Conservation (phyloP, 2,329 filamentous ascomycete species). For the Pseudocercospora musae region DNA sequence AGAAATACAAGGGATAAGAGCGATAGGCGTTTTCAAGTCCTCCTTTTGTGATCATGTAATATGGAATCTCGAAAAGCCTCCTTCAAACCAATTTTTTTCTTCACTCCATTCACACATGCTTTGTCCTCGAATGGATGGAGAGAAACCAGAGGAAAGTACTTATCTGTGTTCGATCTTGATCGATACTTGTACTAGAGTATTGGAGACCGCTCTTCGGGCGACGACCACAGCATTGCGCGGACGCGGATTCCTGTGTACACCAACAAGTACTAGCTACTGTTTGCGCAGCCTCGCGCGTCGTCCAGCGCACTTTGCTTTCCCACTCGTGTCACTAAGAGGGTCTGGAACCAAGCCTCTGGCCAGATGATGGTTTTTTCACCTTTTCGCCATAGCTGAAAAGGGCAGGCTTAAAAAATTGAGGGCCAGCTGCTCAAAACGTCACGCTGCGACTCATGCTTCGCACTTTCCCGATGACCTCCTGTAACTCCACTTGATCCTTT, state of each 20-base stretch:
- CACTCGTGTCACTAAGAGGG: background rate
- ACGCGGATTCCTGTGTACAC: background rate
- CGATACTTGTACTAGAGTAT: too few species aligned
- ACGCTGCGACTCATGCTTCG: constrained; percentile 1
- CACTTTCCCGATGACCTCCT: background rate
- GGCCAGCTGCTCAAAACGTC: constrained; percentile 1
- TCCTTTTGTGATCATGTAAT: background rate
- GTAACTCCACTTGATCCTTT: background rate
- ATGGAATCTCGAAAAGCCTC: background rate
- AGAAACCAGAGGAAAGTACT: too few species aligned
- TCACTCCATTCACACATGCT: too few species aligned
- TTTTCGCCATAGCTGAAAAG: background rate
- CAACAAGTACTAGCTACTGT: background rate
- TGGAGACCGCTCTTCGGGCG: too few species aligned
- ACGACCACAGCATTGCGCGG: background rate
- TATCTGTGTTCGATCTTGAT: too few species aligned
- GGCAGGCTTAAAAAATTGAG: background rate
- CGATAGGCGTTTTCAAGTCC: background rate
- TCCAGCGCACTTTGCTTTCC: background rate
- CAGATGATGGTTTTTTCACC: background rate
- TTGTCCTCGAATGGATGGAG: too few species aligned
- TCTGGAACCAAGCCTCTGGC: background rate
- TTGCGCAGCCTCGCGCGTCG: background rate
- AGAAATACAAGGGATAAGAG: background rate
- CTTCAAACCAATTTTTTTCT: background rate